A percentile compares a stretch with the other conserved stretches of the same genome.
phyloP scores from a whole-genome alignment of 805 yeast species.

The Yamadazyma insecticola region DNA sequence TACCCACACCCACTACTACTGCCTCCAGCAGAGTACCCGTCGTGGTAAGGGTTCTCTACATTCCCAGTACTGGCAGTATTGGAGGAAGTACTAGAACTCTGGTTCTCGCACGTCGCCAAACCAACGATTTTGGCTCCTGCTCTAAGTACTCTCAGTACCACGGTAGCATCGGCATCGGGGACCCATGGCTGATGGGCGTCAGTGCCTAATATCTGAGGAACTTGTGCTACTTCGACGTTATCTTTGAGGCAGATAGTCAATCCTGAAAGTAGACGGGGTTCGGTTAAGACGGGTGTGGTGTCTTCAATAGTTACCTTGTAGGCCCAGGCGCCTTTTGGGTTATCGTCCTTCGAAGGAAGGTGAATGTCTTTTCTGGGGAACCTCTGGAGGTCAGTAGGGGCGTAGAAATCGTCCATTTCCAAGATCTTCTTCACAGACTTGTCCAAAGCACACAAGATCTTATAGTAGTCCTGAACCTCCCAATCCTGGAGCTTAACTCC shows the following conservation, averaged over 20 bases:
- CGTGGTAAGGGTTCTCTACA: conserved; percentile 12
- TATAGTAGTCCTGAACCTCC: conserved; percentile 11
- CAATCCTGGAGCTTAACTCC: conserved; percentile 5
- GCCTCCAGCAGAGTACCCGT: conserved; percentile 32
- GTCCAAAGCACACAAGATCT: conserved; percentile 11
- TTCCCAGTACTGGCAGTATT: conserved; percentile 13
- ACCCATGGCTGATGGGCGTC: conserved; percentile 10
- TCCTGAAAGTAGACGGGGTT: conserved; percentile 8
- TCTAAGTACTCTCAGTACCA: conserved; percentile 8
- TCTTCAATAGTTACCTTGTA: conserved; percentile 15
- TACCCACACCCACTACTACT: conserved; percentile 56
- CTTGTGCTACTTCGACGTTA: conserved; percentile 11
- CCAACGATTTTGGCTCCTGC: conserved; percentile 13
- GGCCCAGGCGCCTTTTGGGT: conserved; percentile 13
- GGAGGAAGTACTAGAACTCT: conserved; percentile 12
- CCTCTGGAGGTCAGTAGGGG: conserved; percentile 8
- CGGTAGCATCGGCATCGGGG: conserved; percentile 13
- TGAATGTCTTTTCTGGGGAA: conserved; percentile 8
- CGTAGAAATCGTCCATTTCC: conserved; percentile 9
- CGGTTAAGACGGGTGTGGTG: conserved; percentile 8
- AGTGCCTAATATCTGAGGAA: conserved; percentile 13
- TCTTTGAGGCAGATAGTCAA: conserved; percentile 11
- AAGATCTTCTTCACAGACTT: conserved; percentile 8
- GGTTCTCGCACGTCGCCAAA: conserved; percentile 13
- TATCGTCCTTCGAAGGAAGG: conserved; percentile 4